Evolutionary conservation across 148 eudicot genomes (phyloP), one percentile per base, ranked within the genome.

Genomic region (Amaranthus cruentus): DNA sequence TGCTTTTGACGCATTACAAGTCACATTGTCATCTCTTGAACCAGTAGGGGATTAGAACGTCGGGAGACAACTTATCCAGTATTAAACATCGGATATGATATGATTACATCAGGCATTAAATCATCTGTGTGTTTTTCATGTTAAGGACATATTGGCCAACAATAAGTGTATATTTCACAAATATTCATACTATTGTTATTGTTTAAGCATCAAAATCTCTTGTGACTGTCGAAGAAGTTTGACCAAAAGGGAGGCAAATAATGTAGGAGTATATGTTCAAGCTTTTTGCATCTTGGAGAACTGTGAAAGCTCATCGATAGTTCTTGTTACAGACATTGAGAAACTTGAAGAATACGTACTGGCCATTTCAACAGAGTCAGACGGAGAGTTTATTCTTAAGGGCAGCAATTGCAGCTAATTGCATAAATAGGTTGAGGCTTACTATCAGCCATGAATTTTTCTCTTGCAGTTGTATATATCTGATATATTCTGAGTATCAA

Each of bases 281-380:
- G 49, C 4, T 47, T 2, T 54, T 9, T 49, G 43, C n/a, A 57
- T 50, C 46, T 15, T 59, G 10, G 12, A 64, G 47, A 55, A 47
- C 44, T 60, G 51, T 62, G 47, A 50, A 44, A 63, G 6, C 9
- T 7, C 60, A 38, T 50, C 53, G 12, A 15, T 18, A 47, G 51
- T 62, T 66, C 48, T 43, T 74, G 42, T 66, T 66, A 67, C 86
- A 92, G 97, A 85, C 80, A 60, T 77, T 92, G 84, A 87, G 81
- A 75, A 86, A 86, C 75, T 85, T 92, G 81, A 92, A 92, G 86
- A 72, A 81, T 73, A 84, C 91, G 72, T 90, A 88, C 75, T 92
- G 97, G 97, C 97, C 97, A 76, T 92, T 92, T 81, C 91, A 88
- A 76, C 88, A 85, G 82, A 89, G 84, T 77, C 87, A 71, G 71